phyloP scores from a whole-genome alignment of 2,329 filamentous ascomycete species.

The Claviceps humidiphila region DNA sequence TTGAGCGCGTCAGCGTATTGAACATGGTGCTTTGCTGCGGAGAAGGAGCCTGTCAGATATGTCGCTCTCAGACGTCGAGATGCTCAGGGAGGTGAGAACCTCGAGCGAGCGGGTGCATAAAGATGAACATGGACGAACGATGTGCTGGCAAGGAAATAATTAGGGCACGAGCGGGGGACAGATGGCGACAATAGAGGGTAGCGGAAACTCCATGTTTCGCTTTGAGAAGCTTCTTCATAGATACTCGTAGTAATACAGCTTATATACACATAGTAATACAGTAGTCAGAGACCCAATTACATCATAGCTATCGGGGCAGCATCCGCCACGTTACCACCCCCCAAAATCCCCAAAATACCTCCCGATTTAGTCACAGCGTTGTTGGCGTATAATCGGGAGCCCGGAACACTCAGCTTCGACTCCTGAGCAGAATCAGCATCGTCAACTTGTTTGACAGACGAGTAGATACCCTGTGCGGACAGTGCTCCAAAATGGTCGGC shows the following conservation, averaged over 20 bases:
- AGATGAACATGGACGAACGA: conserved; percentile 24
- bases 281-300: background rate
- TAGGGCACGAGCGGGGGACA: conserved; percentile 41
- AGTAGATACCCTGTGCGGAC: conserved; percentile 45
- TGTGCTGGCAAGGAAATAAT: conserved; percentile 46
- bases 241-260: background rate
- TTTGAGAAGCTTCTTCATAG: too few relatives aligned
- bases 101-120: too few relatives aligned
- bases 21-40: conserved; percentile 55
- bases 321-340: conserved; percentile 7
- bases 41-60: conserved; percentile 42
- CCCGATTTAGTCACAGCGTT: background rate
- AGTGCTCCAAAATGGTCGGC: conserved; percentile 45
- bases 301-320: conserved; percentile 6
- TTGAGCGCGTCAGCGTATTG: conserved; percentile 45
- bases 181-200: conserved; percentile 35
- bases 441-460: conserved; percentile 19
- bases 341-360: background rate
- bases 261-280: background rate
- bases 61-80: conserved; percentile 60
- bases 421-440: conserved; percentile 8
- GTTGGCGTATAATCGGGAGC: conserved; percentile 17
- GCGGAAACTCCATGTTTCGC: too few relatives aligned
- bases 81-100: conserved; percentile 57
- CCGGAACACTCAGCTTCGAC: conserved; percentile 22